phyloP scores from a whole-genome alignment of 371 early-diverging fungal species.

The Syncephalis plumigaleata region DNA sequence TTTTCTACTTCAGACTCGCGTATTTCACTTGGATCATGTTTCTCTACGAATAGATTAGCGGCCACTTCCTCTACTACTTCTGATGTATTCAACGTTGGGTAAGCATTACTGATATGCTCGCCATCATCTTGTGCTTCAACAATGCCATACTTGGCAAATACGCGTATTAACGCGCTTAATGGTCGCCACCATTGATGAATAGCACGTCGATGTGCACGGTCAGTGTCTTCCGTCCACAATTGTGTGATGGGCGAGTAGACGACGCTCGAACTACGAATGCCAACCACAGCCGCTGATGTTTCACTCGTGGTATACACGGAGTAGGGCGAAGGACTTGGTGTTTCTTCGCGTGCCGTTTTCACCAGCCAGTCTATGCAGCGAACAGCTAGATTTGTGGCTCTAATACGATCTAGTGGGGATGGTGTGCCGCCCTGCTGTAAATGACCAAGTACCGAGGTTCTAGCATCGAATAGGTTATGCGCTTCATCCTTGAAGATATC shows the following conservation, averaged over 20 bases:
- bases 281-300: constrained; percentile 61
- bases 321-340: constrained; percentile 18
- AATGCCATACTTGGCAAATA: too few relatives aligned
- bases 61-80: too few relatives aligned
- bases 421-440: constrained; percentile 95
- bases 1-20: too few relatives aligned
- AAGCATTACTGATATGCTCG: not conserved
- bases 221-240: not conserved
- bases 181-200: constrained; percentile 3
- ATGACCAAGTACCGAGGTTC: constrained; percentile 89
- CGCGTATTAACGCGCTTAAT: too few relatives aligned
- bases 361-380: constrained; percentile 39
- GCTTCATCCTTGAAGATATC: constrained; percentile 89
- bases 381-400: constrained; percentile 75
- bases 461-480: constrained; percentile 76
- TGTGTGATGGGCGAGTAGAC: constrained; percentile 18
- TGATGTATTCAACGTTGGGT: too few relatives aligned
- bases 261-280: constrained; percentile 61
- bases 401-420: constrained; percentile 89
- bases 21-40: too few relatives aligned
- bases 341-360: constrained; percentile 15
- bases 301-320: constrained; percentile 36
- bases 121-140: too few relatives aligned
- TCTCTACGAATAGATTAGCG: too few relatives aligned
- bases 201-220: constrained; percentile 2